Evolutionary conservation across 139 green algal genomes (phyloP), one percentile per base, ranked within the genome.

Genomic region (Coelastrella sp.): DNA sequence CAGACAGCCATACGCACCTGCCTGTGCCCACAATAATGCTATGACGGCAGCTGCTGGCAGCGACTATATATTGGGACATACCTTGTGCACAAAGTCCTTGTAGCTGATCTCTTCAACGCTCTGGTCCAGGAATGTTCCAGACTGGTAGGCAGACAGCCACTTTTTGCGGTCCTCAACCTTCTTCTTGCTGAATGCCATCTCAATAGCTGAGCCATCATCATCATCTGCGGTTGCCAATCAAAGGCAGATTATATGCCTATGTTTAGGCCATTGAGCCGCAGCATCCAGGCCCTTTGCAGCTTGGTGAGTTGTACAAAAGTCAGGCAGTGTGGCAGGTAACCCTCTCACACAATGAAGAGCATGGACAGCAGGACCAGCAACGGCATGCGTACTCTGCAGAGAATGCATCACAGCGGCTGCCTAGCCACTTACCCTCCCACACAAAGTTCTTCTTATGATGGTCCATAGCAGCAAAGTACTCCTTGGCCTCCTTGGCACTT

Each of bases 121-220:
- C 78, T 98, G 95, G 95, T 99, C 98, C 85, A 99, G 94, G 95
- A 95, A 99, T 22, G 98, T 99, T 89, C 98, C 98, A 3, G 96
- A 95, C 79, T 93, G 84, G 90, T 95, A 99, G 85, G 54, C 83
- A 23, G 87, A 93, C 61, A 99, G 96, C 98, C 98, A 99, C 16
- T 92, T 64, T 94, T 99, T 99, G 79, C 98, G 96, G 79, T 99
- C 97, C 8, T 99, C 98, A n/a, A 99, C 95, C 71, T 97, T 96
- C 94, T 99, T 99, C 95, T 99, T 99, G 92, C 93, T 97, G 94
- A 99, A 99, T 0, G 98, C 98, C 97, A 99, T 97, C 91, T 99
- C 97, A 32, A 99, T 98, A 54, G 93, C 92, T 22, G 94, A 58
- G 22, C 95, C 96, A 86, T 99, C 98, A 4, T 94, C 85, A 22